Evolutionary conservation across 768 basidiomycete species (phyloP).

Genomic region (Lactifluus echinatus): DNA sequence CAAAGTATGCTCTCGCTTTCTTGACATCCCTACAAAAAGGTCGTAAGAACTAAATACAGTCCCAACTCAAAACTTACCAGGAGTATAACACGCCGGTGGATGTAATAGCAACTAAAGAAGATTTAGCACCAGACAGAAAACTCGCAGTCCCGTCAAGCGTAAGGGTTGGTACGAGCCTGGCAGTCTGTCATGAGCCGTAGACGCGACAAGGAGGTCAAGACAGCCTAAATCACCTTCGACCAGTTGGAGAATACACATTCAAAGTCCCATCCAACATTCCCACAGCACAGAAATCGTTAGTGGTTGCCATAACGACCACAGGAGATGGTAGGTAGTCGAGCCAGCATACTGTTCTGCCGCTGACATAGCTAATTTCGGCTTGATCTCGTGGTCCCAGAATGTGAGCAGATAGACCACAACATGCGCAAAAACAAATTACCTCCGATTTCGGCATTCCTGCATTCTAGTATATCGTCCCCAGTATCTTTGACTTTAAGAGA

Average conservation of each 20-base stretch:
- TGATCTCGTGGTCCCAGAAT: slow-evolving; percentile 34
- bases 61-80: slow-evolving; percentile 44
- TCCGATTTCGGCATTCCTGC: slow-evolving; percentile 60
- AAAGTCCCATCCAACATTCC: slow-evolving; percentile 73
- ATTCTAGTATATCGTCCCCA: slow-evolving; percentile 67
- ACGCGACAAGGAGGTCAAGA: background rate
- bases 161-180: slow-evolving; percentile 70
- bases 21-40: slow-evolving; percentile 57
- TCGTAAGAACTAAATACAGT: background rate
- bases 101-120: slow-evolving; percentile 65
- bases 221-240: slow-evolving; percentile 60
- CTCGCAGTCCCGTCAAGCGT: slow-evolving; percentile 63
- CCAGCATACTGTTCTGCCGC: slow-evolving; percentile 72
- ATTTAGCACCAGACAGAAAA: slow-evolving; percentile 56
- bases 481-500: slow-evolving; percentile 49
- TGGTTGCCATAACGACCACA: slow-evolving; percentile 57
- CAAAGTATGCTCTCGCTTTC: slow-evolving; percentile 52
- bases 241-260: slow-evolving; percentile 77
- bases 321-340: slow-evolving; percentile 78
- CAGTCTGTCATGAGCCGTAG: background rate
- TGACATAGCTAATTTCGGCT: slow-evolving; percentile 58
- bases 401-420: background rate
- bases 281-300: slow-evolving; percentile 61
- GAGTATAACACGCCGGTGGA: slow-evolving; percentile 60
- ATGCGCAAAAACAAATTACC: slow-evolving; percentile 32